Evolutionary conservation across 495 filamentous ascomycete species (phyloP).

Genomic region (Pyrenopolyporus hunteri): DNA sequence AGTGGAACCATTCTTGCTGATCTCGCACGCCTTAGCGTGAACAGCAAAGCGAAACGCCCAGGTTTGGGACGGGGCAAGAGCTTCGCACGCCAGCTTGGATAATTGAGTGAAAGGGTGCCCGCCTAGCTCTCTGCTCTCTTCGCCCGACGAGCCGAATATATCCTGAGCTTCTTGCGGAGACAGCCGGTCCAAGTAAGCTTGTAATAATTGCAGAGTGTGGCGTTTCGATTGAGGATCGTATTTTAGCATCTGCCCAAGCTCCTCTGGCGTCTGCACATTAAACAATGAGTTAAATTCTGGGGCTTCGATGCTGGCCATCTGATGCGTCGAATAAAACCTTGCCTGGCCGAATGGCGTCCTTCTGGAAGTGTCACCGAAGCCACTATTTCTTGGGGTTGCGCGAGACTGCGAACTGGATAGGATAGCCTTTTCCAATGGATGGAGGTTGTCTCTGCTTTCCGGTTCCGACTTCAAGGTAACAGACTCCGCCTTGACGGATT

Average conservation of each 20-base stretch:
- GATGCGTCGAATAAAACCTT: constrained; percentile 32
- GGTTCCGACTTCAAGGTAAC: neutral
- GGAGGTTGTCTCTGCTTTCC: constrained; percentile 28
- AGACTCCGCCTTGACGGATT: constrained; percentile 12
- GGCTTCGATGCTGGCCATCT: neutral
- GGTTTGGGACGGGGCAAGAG: constrained; percentile 36
- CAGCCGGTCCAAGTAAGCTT: constrained; percentile 15
- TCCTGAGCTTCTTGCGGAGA: constrained; percentile 6
- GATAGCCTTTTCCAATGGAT: constrained; percentile 42
- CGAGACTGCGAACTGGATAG: constrained; percentile 26
- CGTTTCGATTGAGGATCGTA: constrained; percentile 37
- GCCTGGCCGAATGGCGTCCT: constrained; percentile 25
- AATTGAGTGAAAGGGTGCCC: constrained; percentile 39
- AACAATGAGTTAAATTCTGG: constrained; percentile 10
- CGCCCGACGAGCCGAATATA: too few relatives aligned
- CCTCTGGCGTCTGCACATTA: constrained; percentile 13
- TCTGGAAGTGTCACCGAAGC: constrained; percentile 20
- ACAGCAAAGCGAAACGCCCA: constrained; percentile 44
- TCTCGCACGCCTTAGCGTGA: constrained; percentile 24
- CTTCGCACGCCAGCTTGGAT: constrained; percentile 32
- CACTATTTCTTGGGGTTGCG: neutral
- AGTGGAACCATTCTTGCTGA: neutral
- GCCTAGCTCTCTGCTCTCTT: too few relatives aligned
- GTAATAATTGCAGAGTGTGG: constrained; percentile 34
- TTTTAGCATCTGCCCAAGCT: constrained; percentile 23